Evolutionary conservation across 129 eudicot genomes (phyloP), one percentile per base, ranked within the genome.

Genomic region (Scalesia atractyloides): DNA sequence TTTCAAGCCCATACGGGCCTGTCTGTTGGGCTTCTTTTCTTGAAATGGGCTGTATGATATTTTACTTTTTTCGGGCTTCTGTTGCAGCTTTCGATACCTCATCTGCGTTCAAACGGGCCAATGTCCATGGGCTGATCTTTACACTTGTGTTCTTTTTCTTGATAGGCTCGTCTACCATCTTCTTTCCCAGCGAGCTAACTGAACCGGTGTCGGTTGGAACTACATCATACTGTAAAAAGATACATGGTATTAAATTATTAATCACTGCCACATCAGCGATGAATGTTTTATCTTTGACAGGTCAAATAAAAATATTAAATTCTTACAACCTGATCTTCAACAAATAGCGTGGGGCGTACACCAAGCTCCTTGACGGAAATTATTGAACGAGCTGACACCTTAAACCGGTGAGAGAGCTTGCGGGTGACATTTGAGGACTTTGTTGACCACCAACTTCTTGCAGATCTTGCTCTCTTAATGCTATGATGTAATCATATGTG

Each of bases 281-380:
- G 5, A 30, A 30, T 30, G 34, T 30, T 30, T 30, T 30, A 30
- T 30, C 34, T 30, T 2, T 30, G 34, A 30, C 34, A 1, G 61
- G 30, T 14, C 36, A 24, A 58, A 17, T 17, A 12, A 54, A 11
- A n/a, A 2, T 39, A 4, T 16, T 24, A n/a, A n/a, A n/a, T n/a
- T n/a, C n/a, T n/a, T n/a, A n/a, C n/a, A n/a, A n/a, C 99, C 96
- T 95, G 99, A 83, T 95, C 97, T 79, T 95, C 99, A 22, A 95
- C 84, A 44, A 95, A 95, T 57, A 95, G 18, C 99, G 89, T 18
- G 99, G 99, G 99, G 99, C 0, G 99, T 95, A 69, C 99, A 95
- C 97, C 97, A 95, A 44, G 97, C 97, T n/a, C 96, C 96, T 76
- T 89, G 88, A 59, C 89, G 97, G 81, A 90, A 90, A 69, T 82